Evolutionary conservation across 2,329 filamentous ascomycete species (phyloP), one percentile per base, ranked within the genome.

Genomic region (Diaporthe sp.): DNA sequence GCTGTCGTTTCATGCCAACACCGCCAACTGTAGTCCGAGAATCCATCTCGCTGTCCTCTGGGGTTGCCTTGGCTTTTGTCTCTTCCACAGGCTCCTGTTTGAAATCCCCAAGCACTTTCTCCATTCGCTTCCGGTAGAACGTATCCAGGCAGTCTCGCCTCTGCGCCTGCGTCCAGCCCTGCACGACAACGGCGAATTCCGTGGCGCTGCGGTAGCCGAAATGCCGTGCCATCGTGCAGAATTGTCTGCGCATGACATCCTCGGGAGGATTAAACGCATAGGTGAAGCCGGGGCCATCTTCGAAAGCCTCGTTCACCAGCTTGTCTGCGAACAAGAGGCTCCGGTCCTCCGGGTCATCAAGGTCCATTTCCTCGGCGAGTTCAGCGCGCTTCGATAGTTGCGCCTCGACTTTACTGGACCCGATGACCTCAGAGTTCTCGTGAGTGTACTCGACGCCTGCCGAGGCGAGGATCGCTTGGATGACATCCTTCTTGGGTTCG

Each of bases 391-490:
- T 92, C 61, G 94, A 96, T 7, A 99, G 90, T 75, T 93, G 91
- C 78, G 94, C 93, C 84, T 99, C 97, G n/a, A 98, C 90, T 79
- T 94, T 95, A n/a, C 94, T 97, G 0, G 95, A 93, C 15, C 97
- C 97, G 74, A 99, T 91, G 19, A 99, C 96, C 84, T 99, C 96
- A 1, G 94, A 95, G 82, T 99, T 99, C 79, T 98, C 94, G 81
- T 99, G 97, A 0, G 95, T 98, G 83, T 99, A 99, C 81, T 97
- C 93, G 0, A 99, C 96, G 2, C 97, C 97, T 0, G 94, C 95
- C 10, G 93, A 92, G 3, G 94, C 92, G 1, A 99, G 90, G 77
- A 99, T 98, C 2, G 95, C 97, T 79, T 96, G 94, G 44, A 98
- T 90, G 0, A 95, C 93, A 80, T 98, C 95, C 62, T 89, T 92